A percentile compares a stretch with the other conserved stretches of the same genome.
Conservation (phyloP, 768 basidiomycete species). For the Cystobasidiopsis lactophilus region DNA sequence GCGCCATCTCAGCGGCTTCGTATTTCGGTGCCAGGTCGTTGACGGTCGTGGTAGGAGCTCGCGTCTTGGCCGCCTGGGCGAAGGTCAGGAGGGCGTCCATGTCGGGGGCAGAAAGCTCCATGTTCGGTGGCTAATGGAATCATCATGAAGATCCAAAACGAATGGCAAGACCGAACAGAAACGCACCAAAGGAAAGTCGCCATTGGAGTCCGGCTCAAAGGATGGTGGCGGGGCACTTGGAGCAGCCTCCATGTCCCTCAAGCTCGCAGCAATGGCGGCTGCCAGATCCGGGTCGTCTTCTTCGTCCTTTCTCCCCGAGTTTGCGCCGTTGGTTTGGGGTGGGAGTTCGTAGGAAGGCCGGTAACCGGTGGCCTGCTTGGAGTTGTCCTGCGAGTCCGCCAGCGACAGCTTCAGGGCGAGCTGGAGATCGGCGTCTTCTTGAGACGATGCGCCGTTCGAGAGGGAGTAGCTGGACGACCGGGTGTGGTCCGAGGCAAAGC, state of each 20-base stretch:
- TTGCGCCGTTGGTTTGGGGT: slow-evolving; percentile 18
- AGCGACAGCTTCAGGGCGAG: slow-evolving; percentile 80
- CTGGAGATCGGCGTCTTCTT: slow-evolving; percentile 54
- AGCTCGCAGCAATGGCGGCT: slow-evolving; percentile 84
- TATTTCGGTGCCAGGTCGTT: slow-evolving; percentile 59
- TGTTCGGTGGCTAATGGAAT: slow-evolving; percentile 15
- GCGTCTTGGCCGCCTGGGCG: slow-evolving; percentile 58
- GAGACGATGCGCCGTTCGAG: background rate
- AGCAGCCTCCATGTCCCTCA: slow-evolving; percentile 39
- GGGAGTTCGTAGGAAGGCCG: slow-evolving; percentile 28
- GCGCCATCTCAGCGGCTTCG: slow-evolving; percentile 51
- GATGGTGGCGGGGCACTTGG: slow-evolving; percentile 13
- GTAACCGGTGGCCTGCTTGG: slow-evolving; percentile 33
- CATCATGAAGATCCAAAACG: slow-evolving; percentile 29
- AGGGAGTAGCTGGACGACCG: background rate
- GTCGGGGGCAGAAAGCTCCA: slow-evolving; percentile 57
- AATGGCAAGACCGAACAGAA: slow-evolving; percentile 6
- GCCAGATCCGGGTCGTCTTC: slow-evolving; percentile 80
- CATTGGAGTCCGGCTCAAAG: slow-evolving; percentile 50
- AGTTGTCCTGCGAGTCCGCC: slow-evolving; percentile 52
- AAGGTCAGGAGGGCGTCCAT: slow-evolving; percentile 72
- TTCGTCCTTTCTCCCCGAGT: slow-evolving; percentile 25
- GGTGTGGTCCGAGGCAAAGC: background rate
- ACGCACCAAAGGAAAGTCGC: slow-evolving; percentile 34
- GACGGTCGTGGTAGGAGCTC: slow-evolving; percentile 54